Evolutionary conservation across 352 stramenopile species (phyloP), one percentile per base, ranked within the genome.

Genomic region (Phytophthora kernoviae): DNA sequence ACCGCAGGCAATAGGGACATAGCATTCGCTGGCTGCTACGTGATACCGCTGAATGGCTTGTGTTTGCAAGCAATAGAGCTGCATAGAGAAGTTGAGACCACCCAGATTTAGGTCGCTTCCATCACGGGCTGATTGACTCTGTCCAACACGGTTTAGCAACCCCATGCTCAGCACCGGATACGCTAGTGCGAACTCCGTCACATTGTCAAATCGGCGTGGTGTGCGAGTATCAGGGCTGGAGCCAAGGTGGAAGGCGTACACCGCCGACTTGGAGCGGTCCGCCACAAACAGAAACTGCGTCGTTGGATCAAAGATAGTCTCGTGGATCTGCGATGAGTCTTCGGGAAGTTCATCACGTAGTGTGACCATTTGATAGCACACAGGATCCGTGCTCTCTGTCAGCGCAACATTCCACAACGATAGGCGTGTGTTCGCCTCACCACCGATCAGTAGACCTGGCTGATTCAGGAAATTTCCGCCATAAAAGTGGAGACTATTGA

Each of bases 1-100:
- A n/a, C 57, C 58, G 4, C 61, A 62, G 6, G 49, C 58, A 62
- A 54, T 15, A 47, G 79, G 78, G 4, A 84, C 32, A 48, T 81
- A 93, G 56, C 84, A 94, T 42, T 77, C 75, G 22, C 68, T 77
- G 17, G 83, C 77, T 8, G 58, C 59, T 2, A 94, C 84, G 24
- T 89, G 77, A 63, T 94, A 94, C 10, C 86, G 84, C 63, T 94
- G 86, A 58, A 94, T 94, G 17, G 86, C 86, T 17, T 93, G 80
- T 1, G 86, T 93, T 61, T 94, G 86, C 7, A 93, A 56, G 42
- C 80, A 90, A 42, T 90, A 94, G 6, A 93, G 65, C 61, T 93
- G 83, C 83, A 94, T 94, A 9, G 73, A 79, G 20, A 90, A 84
- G 30, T 82, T 75, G 9, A 79, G 50, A 8, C 55, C 63, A 57